Conservation (phyloP, 2,329 filamentous ascomycete genomes). For the Torrubiella hemipterigena region DNA sequence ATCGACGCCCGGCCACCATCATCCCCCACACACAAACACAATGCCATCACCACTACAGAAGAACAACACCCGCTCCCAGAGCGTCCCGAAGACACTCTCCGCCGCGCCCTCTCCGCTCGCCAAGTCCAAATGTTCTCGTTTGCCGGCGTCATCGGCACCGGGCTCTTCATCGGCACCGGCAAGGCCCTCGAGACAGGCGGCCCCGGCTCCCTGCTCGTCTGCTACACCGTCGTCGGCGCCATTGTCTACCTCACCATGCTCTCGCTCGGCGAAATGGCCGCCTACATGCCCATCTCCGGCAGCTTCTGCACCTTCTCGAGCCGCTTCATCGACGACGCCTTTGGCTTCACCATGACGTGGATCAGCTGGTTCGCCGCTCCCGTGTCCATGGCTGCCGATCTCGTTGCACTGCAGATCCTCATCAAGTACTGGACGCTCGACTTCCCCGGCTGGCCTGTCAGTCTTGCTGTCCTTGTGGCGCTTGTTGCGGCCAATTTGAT, state of each 20-base stretch:
- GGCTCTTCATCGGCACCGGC: conserved; percentile 37
- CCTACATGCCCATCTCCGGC: conserved; percentile 10
- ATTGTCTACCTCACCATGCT: conserved; percentile 43
- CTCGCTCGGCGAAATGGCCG: conserved; percentile 18
- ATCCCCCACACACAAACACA: too few relatives aligned
- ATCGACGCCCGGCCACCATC: too few relatives aligned
- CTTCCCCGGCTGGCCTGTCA: conserved; percentile 22
- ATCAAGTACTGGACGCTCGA: too few relatives aligned
- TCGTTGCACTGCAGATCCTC: conserved; percentile 20
- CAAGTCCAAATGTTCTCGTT: conserved; percentile 21
- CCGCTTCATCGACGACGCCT: conserved; percentile 12
- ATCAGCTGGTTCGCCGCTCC: not conserved
- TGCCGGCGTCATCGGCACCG: conserved; percentile 20
- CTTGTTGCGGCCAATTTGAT: conserved; percentile 21
- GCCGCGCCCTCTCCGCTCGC: conserved; percentile 10
- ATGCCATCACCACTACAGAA: too few relatives aligned
- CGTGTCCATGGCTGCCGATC: conserved; percentile 16
- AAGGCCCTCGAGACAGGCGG: conserved; percentile 33
- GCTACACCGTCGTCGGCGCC: conserved; percentile 28
- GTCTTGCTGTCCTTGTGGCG: conserved; percentile 17
- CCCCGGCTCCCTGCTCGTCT: conserved; percentile 22
- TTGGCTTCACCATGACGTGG: conserved; percentile 8
- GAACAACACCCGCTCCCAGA: too few relatives aligned
- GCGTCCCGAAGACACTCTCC: too few relatives aligned
- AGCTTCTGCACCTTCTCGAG: conserved; percentile 12